These are phyloP conservation scores for Actinomortierella wolfii DNA, from an alignment of 371 early-diverging fungal species.

Conservation along the genomic window DNA sequence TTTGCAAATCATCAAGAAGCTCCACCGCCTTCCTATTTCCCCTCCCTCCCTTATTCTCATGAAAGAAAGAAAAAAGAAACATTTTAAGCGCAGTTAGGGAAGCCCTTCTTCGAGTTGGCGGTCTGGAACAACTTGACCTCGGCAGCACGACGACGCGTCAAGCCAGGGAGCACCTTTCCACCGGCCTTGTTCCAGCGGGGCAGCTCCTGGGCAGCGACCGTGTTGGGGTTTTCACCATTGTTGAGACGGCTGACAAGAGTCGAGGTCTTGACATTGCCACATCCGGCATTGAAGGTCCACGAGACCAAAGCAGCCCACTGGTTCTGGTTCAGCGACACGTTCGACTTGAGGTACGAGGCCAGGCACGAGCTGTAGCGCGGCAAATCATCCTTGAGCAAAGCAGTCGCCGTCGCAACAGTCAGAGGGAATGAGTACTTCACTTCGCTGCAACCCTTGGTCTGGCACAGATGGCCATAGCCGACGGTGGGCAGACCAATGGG, in stretches of 20 bases:
- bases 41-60: no score
- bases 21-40: no score
- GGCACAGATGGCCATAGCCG: slow-evolving; percentile 8
- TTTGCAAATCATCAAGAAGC: no score
- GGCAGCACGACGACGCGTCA: slow-evolving; percentile 33
- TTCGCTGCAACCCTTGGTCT: slow-evolving; percentile 26
- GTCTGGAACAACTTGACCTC: slow-evolving; percentile 42
- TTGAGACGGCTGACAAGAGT: slow-evolving; percentile 35
- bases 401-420: slow-evolving; percentile 20
- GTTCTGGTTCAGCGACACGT: slow-evolving; percentile 29
- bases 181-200: slow-evolving; percentile 45
- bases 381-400: slow-evolving; percentile 27
- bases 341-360: slow-evolving; percentile 21
- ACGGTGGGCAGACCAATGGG: slow-evolving; percentile 44
- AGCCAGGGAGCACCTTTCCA: slow-evolving; percentile 30
- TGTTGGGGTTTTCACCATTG: slow-evolving; percentile 26
- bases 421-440: slow-evolving; percentile 29
- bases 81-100: slow-evolving; percentile 31
- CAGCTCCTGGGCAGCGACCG: slow-evolving; percentile 39
- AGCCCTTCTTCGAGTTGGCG: slow-evolving; percentile 20
- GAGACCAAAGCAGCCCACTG: slow-evolving; percentile 45
- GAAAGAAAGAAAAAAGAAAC: no score
- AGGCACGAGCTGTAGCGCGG: slow-evolving; percentile 28
- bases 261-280: slow-evolving; percentile 25
- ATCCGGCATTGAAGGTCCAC: slow-evolving; percentile 41